These are phyloP conservation scores for Biscogniauxia mediterranea DNA, from an alignment of 2,329 filamentous ascomycete genomes.

Conservation along the genomic window DNA sequence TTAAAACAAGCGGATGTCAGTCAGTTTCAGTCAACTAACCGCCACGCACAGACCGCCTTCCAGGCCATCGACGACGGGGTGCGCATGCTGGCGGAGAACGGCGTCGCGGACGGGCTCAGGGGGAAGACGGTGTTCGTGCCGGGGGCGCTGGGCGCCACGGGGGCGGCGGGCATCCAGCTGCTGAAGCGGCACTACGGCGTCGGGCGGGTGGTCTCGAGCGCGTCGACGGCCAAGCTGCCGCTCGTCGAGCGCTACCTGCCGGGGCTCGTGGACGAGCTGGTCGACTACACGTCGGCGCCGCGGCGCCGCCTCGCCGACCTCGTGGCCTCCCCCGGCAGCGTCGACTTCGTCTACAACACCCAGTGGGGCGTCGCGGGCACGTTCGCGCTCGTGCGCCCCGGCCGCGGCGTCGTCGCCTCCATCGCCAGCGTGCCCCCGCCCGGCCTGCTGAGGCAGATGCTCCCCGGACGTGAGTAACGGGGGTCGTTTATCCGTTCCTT, in stretches of 20 bases:
- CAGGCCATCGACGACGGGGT: slow-evolving; percentile 43
- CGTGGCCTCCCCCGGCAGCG: slow-evolving; percentile 40
- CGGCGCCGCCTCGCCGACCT: slow-evolving; percentile 35
- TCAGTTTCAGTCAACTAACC: too few relatives aligned
- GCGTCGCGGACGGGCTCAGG: slow-evolving; percentile 35
- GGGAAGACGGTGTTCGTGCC: slow-evolving; percentile 53
- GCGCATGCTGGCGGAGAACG: slow-evolving; percentile 32
- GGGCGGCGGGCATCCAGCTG: slow-evolving; percentile 46
- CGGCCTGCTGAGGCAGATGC: slow-evolving; percentile 26
- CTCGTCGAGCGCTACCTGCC: slow-evolving; percentile 42
- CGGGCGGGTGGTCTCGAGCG: slow-evolving; percentile 47
- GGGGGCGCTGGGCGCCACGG: slow-evolving; percentile 48
- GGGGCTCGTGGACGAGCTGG: slow-evolving; percentile 47
- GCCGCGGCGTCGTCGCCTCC: slow-evolving; percentile 40
- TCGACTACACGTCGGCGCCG: slow-evolving; percentile 47
- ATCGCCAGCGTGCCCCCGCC: slow-evolving; percentile 40
- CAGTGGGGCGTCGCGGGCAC: slow-evolving; percentile 38
- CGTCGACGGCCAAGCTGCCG: slow-evolving; percentile 50
- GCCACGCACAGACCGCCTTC: slow-evolving; percentile 37
- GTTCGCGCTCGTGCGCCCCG: slow-evolving; percentile 39
- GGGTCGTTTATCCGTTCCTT: too few relatives aligned
- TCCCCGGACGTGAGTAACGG: slow-evolving; percentile 24
- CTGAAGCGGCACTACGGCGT: slow-evolving; percentile 50
- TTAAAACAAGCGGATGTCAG: not conserved
- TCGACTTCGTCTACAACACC: slow-evolving; percentile 53